phyloP scores from a whole-genome alignment of 164 flowering plant genomes.

The Sextonia rubra region DNA sequence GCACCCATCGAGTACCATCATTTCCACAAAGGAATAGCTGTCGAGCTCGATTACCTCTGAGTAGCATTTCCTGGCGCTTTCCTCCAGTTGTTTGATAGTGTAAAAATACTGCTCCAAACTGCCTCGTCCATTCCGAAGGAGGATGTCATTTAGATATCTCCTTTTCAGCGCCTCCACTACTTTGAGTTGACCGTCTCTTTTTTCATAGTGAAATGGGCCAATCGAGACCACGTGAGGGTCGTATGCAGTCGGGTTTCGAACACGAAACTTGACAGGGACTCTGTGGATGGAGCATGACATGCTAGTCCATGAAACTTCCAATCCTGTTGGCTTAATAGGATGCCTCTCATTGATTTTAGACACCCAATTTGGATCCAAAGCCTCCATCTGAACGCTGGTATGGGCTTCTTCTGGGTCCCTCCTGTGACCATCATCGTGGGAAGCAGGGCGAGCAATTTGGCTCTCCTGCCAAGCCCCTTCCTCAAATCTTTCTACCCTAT shows the following conservation, averaged over 20 bases:
- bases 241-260: neutral
- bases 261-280: neutral
- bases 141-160: neutral
- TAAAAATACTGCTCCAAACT: neutral
- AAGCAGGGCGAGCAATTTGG: too few relatives aligned
- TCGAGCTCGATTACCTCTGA: constrained; percentile 31
- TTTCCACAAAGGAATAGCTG: constrained; percentile 25
- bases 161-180: constrained; percentile 6
- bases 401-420: too few relatives aligned
- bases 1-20: constrained; percentile 10
- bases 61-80: constrained; percentile 40
- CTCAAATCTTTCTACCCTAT: too few relatives aligned
- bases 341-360: neutral
- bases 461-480: too few relatives aligned
- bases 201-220: constrained; percentile 3
- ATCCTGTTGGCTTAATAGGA: neutral
- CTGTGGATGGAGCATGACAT: neutral
- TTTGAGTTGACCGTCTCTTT: neutral
- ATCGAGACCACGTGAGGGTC: neutral
- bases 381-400: too few relatives aligned
- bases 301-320: neutral
- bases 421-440: too few relatives aligned
- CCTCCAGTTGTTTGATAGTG: neutral
- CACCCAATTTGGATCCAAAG: neutral
- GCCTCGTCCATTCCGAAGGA: neutral